Base-by-base conservation (phyloP, 2,329 filamentous ascomycete genomes). In the Davidsoniella virescens region DNA sequence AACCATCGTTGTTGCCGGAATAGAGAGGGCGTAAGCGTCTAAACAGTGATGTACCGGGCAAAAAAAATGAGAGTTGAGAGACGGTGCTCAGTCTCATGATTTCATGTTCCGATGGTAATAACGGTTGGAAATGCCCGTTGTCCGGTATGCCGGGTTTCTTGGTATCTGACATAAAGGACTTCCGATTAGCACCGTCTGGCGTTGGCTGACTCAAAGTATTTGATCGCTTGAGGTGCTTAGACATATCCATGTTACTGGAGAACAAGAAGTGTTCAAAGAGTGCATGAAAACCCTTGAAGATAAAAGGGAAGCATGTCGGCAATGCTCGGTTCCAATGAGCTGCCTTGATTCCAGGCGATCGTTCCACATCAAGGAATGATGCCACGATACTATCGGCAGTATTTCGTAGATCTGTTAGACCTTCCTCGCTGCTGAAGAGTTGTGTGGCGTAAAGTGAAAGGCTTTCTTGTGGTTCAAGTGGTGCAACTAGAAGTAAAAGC, bases 231-330 rank as follows among this genome's bases (percentile, higher is more conserved):
- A 25, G 41, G 5, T 65, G 68, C 58, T 73, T 78, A 2, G 74
- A 76, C 48, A 84, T 73, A 56, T 84, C 77, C 18, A 86, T 67
- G 55, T 80, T 80, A 57, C 80, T 82, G 23, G 80, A 82, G 57
- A 86, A 87, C 23, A 87, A 70, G 56, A 87, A 86, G 59, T 81
- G 79, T 56, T 85, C 81, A 60, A 86, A 87, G 1, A 87, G 65
- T 1, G 78, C 71, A 54, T 75, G 77, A 55, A 87, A 72, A 0
- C 80, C 78, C 49, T 73, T 67, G 59, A 87, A 85, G 1, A 87
- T 63, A 57, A 76, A 78, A 1, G 82, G 81, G 48, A 82, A 70
- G 43, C 73, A 73, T 29, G 69, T 65, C 8, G 76, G 72, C 50
- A 84, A 66, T 29, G 81, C 70, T 5, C 66, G 64, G 59, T 73